Base-by-base conservation (phyloP, 257 asterid species). In the Oldenlandia corymbosa region DNA sequence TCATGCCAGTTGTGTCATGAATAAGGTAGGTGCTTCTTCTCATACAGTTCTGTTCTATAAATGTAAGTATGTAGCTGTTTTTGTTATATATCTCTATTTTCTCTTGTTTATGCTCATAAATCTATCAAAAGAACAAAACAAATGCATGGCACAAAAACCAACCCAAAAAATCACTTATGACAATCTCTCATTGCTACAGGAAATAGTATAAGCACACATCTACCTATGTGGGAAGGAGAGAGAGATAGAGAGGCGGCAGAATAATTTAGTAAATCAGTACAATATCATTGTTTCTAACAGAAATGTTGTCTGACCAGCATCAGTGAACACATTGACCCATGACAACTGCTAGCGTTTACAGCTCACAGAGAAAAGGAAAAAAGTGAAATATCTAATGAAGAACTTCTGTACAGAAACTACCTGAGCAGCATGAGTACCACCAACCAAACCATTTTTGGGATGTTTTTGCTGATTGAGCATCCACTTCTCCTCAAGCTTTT, bases 401-500 rank as follows among this genome's bases (percentile, higher is more conserved):
- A 51, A 67, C 46, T 58, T 58, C 47, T 62, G 76, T 60, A 76
- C 58, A 20, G 52, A 65, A 37, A 52, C 31, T 78, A 88, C 99
- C 99, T 86, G 87, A 74, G 85, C 53, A 30, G 48, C 18, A 61
- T 42, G 26, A 53, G 67, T 21, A 60, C 71, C 70, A 27, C 50
- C 71, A n/a, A 16, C 32, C 30, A 68, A 68, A 30, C 73, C 95
- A 68, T 85, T 85, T 23, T 59, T 78, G 21, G 75, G 65, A 73
- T 66, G 87, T 68, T 88, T 90, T 70, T 82, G 89, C 51, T 90
- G 99, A 81, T 86, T 90, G 76, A 64, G 68, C 61, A 80, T 67
- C 95, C 95, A 92, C 76, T 90, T 93, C 78, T 90, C 97, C 85
- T 94, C 99, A 66, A 94, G 94, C 83, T 84, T 78, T 83, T 94